Evolutionary conservation across 2,329 filamentous ascomycete genomes (phyloP).

Genomic region (Lithohypha guttulata): DNA sequence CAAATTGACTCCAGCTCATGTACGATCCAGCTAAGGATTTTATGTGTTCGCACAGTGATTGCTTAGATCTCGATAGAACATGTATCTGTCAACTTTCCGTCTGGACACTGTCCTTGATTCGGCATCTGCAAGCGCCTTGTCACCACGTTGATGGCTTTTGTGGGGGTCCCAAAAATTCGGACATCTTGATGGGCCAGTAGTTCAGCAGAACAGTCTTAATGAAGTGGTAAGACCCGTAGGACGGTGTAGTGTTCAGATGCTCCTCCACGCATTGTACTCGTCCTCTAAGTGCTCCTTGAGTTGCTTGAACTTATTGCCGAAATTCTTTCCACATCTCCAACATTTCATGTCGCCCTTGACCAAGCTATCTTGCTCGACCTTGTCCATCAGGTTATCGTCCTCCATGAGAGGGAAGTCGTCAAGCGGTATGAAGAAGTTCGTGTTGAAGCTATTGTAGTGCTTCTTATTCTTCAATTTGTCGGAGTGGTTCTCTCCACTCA

Average conservation of each 20-base stretch:
- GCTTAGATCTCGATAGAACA: no score
- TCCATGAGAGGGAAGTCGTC: constrained; percentile 65
- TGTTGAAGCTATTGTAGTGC: constrained; percentile 88
- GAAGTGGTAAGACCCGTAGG: no score
- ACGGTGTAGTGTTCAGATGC: constrained; percentile 1
- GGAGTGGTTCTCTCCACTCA: constrained; percentile 69
- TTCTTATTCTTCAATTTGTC: constrained; percentile 63
- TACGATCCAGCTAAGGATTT: no score
- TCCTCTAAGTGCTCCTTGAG: constrained; percentile 64
- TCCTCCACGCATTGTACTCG: constrained; percentile 66
- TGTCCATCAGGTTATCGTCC: constrained; percentile 53
- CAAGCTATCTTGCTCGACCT: constrained; percentile 36
- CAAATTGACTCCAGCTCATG: no score
- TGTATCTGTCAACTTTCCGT: no score
- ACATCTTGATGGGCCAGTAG: no score
- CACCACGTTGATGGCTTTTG: no score
- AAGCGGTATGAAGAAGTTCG: constrained; percentile 68
- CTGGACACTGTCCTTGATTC: no score
- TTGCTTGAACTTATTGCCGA: constrained; percentile 60
- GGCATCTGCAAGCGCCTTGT: no score
- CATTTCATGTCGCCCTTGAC: constrained; percentile 64
- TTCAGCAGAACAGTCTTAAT: no score
- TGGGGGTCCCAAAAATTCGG: no score
- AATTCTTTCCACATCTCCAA: constrained; percentile 71
- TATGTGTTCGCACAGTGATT: no score